A percentile compares a stretch with the other conserved stretches of the same genome.
phyloP scores from a whole-genome alignment of 2,329 filamentous ascomycete species.

The Ophiostoma australiae region DNA sequence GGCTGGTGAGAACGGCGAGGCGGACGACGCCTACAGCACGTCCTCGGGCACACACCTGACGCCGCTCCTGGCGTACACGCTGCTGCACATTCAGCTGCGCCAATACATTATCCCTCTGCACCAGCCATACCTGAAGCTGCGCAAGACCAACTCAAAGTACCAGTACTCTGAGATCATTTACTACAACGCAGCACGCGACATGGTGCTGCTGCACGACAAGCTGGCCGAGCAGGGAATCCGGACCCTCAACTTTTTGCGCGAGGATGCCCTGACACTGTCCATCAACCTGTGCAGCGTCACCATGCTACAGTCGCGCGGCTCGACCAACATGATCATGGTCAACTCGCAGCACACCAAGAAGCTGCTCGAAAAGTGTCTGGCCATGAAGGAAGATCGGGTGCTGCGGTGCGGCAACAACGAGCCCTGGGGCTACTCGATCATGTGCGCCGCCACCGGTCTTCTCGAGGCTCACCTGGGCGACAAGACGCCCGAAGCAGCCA shows the following conservation, averaged over 20 bases:
- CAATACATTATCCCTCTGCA: conserved; percentile 60
- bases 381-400: conserved; percentile 57
- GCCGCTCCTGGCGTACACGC: conserved; percentile 54
- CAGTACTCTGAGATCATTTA: conserved; percentile 60
- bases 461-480: conserved; percentile 55
- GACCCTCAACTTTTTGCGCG: conserved; percentile 55
- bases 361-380: conserved; percentile 57
- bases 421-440: conserved; percentile 60
- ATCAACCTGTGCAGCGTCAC: conserved; percentile 59
- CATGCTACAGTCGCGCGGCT: conserved; percentile 54
- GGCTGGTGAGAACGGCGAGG: conserved; percentile 35
- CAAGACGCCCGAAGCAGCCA: conserved; percentile 53
- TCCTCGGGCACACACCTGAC: conserved; percentile 40
- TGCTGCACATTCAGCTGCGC: conserved; percentile 56
- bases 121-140: conserved; percentile 56
- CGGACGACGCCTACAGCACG: conserved; percentile 30
- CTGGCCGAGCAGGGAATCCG: conserved; percentile 55
- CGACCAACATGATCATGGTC: conserved; percentile 59
- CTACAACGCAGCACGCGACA: conserved; percentile 58
- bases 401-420: conserved; percentile 60
- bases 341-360: conserved; percentile 56
- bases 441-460: conserved; percentile 56
- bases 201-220: conserved; percentile 58
- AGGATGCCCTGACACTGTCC: conserved; percentile 55
- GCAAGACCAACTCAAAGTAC: conserved; percentile 56